phyloP scores from a whole-genome alignment of 805 yeast species.

The Wickerhamiella azymoides region DNA sequence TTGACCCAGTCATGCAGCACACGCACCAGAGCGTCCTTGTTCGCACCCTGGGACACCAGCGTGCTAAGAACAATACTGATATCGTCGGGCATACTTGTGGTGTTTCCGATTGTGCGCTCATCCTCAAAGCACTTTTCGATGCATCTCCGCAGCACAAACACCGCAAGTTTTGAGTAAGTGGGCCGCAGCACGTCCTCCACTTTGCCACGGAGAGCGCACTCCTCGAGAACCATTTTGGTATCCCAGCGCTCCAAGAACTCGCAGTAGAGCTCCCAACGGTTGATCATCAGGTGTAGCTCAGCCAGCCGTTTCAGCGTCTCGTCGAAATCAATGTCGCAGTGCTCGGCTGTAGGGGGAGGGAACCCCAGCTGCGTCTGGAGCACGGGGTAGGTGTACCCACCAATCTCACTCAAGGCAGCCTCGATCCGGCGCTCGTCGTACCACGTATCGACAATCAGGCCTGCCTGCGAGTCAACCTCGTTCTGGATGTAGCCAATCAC shows the following conservation, averaged over 20 bases:
- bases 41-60: slow-evolving; percentile 48
- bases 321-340: slow-evolving; percentile 32
- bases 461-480: slow-evolving; percentile 89
- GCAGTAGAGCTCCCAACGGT: slow-evolving; percentile 54
- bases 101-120: slow-evolving; percentile 40
- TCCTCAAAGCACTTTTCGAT: slow-evolving; percentile 76
- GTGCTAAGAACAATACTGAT: slow-evolving; percentile 58
- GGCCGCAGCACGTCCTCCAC: slow-evolving; percentile 40
- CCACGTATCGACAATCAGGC: slow-evolving; percentile 74
- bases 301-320: slow-evolving; percentile 51
- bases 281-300: slow-evolving; percentile 64
- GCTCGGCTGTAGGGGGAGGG: slow-evolving; percentile 2
- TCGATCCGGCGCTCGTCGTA: slow-evolving; percentile 57
- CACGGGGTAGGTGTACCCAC: slow-evolving; percentile 39
- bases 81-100: slow-evolving; percentile 76
- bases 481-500: slow-evolving; percentile 64
- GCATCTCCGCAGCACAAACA: slow-evolving; percentile 61
- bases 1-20: slow-evolving; percentile 54
- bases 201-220: slow-evolving; percentile 44
- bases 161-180: slow-evolving; percentile 47
- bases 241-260: slow-evolving; percentile 57
- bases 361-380: slow-evolving; percentile 21
- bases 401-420: slow-evolving; percentile 40
- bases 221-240: slow-evolving; percentile 30
- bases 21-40: slow-evolving; percentile 58